Evolutionary conservation across 192 early-diverging fungal species (phyloP), one percentile per base, ranked within the genome.

Genomic region (Chytriomyces confervae): DNA sequence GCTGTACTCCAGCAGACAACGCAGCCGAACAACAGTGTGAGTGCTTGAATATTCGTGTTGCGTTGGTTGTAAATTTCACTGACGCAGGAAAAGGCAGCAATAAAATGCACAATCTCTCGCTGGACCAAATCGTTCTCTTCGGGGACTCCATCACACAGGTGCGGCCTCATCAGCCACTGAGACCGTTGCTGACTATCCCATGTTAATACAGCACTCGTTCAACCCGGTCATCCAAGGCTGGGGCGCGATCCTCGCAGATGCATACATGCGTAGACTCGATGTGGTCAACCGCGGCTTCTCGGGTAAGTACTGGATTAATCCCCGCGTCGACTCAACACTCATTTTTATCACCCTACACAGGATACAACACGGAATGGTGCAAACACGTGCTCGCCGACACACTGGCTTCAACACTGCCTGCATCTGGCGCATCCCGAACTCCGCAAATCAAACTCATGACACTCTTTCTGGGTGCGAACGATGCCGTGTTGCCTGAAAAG

Each of bases 401-500:
- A 29, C 80, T 95, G 0, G 88, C 86, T 11, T 83, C 77, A 24
- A 66, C 76, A 18, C 51, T 70, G 23, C 45, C 79, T 57, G 18
- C 29, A 29, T 1, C 16, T 47, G 11, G 20, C 75, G 11, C 49
- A n/a, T 61, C 13, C 61, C 60, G 48, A 18, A 18, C 69, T 53
- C 60, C 87, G 1, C 70, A 82, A 16, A 81, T 92, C 44, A 79
- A 80, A 11, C 84, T 94, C 44, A 76, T 94, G 79, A 88, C 86
- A n/a, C 76, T 97, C 24, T 94, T 93, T 65, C 87, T 94, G 66
- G 95, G 95, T 24, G 89, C 95, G 6, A 95, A 96, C 78, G 95
- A 97, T 79, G 88, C 93, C 0, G 86, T 84, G 0, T 61, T 90
- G 27, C 78, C 77, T 3, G 72, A 67, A 7, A 48, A 67, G 20